These are phyloP conservation scores for Leccinum barrowsii DNA, from an alignment of 768 basidiomycete species.

Conservation along the genomic window DNA sequence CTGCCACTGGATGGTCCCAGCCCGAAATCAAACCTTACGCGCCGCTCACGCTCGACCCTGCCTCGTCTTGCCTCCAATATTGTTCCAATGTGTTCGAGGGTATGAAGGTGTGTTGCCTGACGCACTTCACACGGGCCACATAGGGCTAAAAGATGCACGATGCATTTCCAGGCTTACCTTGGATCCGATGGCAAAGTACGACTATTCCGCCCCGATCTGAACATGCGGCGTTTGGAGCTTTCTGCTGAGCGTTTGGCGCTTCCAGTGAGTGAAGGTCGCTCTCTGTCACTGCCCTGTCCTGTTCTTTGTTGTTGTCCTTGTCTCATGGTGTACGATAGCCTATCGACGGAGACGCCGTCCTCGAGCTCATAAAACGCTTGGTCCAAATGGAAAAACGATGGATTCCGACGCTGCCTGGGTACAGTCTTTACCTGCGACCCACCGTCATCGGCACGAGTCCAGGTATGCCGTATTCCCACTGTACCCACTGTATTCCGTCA, in stretches of 20 bases:
- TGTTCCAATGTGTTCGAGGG: too few species aligned
- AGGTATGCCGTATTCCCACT: slow-evolving; percentile 20
- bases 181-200: slow-evolving; percentile 69
- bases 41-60: slow-evolving; percentile 56
- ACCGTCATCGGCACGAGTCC: slow-evolving; percentile 56
- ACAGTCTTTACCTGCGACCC: slow-evolving; percentile 85
- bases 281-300: neutral
- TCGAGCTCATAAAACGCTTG: slow-evolving; percentile 60
- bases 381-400: slow-evolving; percentile 72
- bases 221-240: slow-evolving; percentile 76
- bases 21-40: slow-evolving; percentile 74
- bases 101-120: too few species aligned
- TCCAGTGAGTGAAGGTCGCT: slow-evolving; percentile 43
- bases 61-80: slow-evolving; percentile 26
- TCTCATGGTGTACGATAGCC: slow-evolving; percentile 19
- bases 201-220: slow-evolving; percentile 79
- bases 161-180: slow-evolving; percentile 35
- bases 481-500: neutral
- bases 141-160: too few species aligned
- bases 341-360: slow-evolving; percentile 45
- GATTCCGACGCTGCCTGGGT: slow-evolving; percentile 72
- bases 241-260: slow-evolving; percentile 71
- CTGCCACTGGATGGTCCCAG: slow-evolving; percentile 60
- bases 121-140: too few species aligned
- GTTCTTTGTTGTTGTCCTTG: neutral